phyloP scores from a whole-genome alignment of 805 yeast species.

The Sugiyamaella smithiae region DNA sequence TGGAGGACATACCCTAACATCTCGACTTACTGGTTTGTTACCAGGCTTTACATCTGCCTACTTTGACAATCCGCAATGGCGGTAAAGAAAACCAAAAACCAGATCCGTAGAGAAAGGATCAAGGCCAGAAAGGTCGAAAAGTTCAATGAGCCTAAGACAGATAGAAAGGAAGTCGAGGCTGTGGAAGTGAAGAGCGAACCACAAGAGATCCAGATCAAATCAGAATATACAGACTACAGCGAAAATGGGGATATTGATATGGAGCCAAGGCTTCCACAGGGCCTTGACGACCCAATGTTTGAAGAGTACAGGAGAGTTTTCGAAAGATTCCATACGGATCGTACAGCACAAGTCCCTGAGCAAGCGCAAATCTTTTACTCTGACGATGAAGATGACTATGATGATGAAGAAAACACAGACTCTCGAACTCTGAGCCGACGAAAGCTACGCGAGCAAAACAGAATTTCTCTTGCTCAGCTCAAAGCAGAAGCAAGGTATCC shows the following conservation, averaged over 20 bases:
- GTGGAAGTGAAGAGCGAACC: constrained; percentile 4
- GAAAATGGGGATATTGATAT: constrained; percentile 10
- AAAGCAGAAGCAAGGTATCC: constrained; percentile 64
- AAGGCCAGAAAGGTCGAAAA: constrained; percentile 37
- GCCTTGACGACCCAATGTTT: constrained; percentile 33
- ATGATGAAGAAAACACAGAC: constrained; percentile 26
- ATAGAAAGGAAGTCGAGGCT: constrained; percentile 12
- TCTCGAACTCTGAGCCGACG: constrained; percentile 37
- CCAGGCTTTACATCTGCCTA: too few relatives aligned
- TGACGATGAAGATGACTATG: constrained; percentile 29
- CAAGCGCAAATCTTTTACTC: constrained; percentile 35
- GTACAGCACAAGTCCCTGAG: constrained; percentile 17
- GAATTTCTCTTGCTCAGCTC: constrained; percentile 63
- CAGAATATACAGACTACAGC: constrained; percentile 10
- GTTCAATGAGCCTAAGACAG: background rate
- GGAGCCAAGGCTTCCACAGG: constrained; percentile 28
- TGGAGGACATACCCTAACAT: too few relatives aligned
- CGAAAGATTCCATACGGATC: constrained; percentile 35
- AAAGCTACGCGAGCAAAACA: constrained; percentile 50
- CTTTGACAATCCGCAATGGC: background rate
- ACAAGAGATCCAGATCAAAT: too few relatives aligned
- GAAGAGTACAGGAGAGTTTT: constrained; percentile 38
- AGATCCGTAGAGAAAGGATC: constrained; percentile 41
- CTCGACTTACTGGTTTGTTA: too few relatives aligned
- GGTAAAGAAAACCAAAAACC: constrained; percentile 38